phyloP scores from a whole-genome alignment of 148 eudicot genomes.

The Vaccinium macrocarpon region DNA sequence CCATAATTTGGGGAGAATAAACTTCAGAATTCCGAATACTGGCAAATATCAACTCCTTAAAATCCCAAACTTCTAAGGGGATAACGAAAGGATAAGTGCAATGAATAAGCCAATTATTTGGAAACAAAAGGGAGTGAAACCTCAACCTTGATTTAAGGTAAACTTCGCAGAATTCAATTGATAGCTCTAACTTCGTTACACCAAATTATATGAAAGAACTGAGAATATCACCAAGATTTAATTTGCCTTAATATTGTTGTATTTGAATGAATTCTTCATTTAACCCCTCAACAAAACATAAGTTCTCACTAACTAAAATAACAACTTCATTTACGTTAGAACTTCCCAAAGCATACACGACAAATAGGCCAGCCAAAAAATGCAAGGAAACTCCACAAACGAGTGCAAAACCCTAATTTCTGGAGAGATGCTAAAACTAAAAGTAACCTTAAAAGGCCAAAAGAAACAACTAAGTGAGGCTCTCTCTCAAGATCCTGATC shows the following conservation, averaged over 20 bases:
- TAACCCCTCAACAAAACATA: not conserved
- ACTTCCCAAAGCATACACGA: not conserved
- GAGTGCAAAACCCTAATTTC: not conserved
- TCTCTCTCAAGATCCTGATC: constrained; percentile 59
- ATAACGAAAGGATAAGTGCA: not conserved
- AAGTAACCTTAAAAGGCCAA: not conserved
- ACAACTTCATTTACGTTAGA: too few relatives aligned
- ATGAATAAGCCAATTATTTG: not conserved
- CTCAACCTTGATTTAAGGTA: not conserved
- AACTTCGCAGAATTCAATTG: not conserved
- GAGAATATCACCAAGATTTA: not conserved
- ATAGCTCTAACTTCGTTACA: not conserved
- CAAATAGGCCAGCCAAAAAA: not conserved
- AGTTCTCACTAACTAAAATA: not conserved
- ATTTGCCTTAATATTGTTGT: not conserved
- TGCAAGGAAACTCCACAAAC: not conserved
- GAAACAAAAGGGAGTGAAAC: not conserved
- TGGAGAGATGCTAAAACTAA: not conserved
- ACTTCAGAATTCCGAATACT: not conserved
- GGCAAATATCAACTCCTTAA: not conserved
- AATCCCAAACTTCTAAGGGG: too few relatives aligned
- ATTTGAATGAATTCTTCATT: not conserved
- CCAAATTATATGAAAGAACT: not conserved
- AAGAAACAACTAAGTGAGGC: not conserved
- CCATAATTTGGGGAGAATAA: not conserved